phyloP scores from a whole-genome alignment of 129 eudicot species.

The Tagetes erecta region DNA sequence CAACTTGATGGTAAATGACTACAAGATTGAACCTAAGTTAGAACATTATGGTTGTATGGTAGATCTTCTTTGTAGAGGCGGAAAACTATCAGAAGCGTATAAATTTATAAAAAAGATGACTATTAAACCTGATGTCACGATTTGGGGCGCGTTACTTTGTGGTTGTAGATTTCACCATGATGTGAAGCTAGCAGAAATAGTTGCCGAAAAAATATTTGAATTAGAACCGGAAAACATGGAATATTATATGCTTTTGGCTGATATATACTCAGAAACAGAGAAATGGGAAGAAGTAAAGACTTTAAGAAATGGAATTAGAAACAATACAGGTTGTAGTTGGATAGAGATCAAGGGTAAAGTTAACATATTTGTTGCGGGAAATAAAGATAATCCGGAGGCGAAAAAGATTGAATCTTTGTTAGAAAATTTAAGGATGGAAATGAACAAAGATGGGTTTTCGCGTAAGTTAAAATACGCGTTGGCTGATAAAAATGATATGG shows the following conservation, averaged over 20 bases:
- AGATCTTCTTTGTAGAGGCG: slow-evolving; percentile 56
- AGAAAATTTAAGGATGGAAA: slow-evolving; percentile 35
- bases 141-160: slow-evolving; percentile 65
- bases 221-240: slow-evolving; percentile 66
- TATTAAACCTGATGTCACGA: slow-evolving; percentile 43
- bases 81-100: slow-evolving; percentile 54
- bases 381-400: slow-evolving; percentile 41
- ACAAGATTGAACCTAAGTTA: slow-evolving; percentile 49
- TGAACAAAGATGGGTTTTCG: slow-evolving; percentile 44
- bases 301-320: slow-evolving; percentile 43
- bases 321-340: slow-evolving; percentile 62
- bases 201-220: slow-evolving; percentile 51
- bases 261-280: slow-evolving; percentile 60
- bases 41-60: slow-evolving; percentile 78
- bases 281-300: slow-evolving; percentile 60
- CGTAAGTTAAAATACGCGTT: slow-evolving; percentile 33
- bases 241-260: slow-evolving; percentile 50
- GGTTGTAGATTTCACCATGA: slow-evolving; percentile 71
- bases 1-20: slow-evolving; percentile 50
- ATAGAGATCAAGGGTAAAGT: slow-evolving; percentile 61
- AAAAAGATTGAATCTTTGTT: slow-evolving; percentile 40
- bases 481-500: slow-evolving; percentile 44
- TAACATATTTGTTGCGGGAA: slow-evolving; percentile 49
- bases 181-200: slow-evolving; percentile 65
- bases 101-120: slow-evolving; percentile 47